phyloP scores from a whole-genome alignment of 2,329 filamentous ascomycete species.

The Phaeophleospora eucalypticola region DNA sequence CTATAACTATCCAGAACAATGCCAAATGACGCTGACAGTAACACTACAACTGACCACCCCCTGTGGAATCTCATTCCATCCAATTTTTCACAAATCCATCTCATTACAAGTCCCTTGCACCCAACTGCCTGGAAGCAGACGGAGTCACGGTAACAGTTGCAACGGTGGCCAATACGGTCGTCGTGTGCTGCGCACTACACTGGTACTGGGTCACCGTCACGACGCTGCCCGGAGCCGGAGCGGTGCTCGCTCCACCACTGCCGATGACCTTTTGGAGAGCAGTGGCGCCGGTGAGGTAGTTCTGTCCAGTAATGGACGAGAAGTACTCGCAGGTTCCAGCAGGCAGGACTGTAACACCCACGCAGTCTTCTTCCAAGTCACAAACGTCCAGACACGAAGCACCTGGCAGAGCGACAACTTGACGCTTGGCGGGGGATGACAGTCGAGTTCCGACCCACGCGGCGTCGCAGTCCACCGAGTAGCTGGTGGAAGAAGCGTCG shows the following conservation, averaged over 20 bases:
- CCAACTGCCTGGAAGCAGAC: too few relatives aligned
- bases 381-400: conserved; percentile 9
- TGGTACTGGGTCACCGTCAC: too few relatives aligned
- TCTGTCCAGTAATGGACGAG: not conserved
- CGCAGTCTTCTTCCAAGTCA: conserved; percentile 1
- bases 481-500: not conserved
- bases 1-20: too few relatives aligned
- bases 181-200: too few relatives aligned
- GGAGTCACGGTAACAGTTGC: too few relatives aligned
- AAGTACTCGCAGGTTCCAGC: conserved; percentile 4
- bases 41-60: too few relatives aligned
- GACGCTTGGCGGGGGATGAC: not conserved
- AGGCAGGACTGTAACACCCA: conserved; percentile 6
- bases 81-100: too few relatives aligned
- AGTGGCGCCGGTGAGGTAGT: not conserved
- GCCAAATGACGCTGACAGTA: too few relatives aligned
- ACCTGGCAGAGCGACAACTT: not conserved
- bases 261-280: conserved; percentile 1
- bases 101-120: too few relatives aligned
- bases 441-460: conserved; percentile 1
- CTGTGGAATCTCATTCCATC: too few relatives aligned
- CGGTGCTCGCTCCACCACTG: not conserved
- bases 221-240: too few relatives aligned
- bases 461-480: conserved; percentile 6
- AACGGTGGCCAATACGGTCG: too few relatives aligned